Evolutionary conservation across 1,284 basidiomycete genomes (phyloP).

Genomic region (Ganoderma meredithae): DNA sequence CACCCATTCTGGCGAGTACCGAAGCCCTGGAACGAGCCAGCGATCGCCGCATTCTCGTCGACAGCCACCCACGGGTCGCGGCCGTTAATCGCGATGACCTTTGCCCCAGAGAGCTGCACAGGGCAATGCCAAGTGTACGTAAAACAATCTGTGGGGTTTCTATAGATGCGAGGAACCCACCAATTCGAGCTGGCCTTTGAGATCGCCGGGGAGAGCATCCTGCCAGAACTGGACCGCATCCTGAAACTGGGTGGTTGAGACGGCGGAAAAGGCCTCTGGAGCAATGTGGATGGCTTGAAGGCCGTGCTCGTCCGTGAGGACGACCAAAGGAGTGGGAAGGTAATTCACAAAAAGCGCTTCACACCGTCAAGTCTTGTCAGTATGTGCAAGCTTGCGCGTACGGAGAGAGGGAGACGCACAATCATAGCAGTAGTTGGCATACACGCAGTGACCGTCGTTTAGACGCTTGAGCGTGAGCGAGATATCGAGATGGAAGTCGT

Average conservation of each 20-base stretch:
- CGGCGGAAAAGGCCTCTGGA: slow-evolving; percentile 58
- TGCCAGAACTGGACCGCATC: slow-evolving; percentile 64
- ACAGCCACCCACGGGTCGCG: slow-evolving; percentile 59
- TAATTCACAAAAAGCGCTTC: slow-evolving; percentile 58
- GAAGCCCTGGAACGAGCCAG: slow-evolving; percentile 51
- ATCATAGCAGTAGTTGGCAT: slow-evolving; percentile 63
- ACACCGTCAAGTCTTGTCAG: neutral
- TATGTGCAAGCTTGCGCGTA: neutral
- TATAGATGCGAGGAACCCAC: slow-evolving; percentile 40
- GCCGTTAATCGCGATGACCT: slow-evolving; percentile 61
- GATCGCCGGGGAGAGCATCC: slow-evolving; percentile 53
- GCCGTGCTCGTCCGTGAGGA: slow-evolving; percentile 54
- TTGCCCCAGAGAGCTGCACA: slow-evolving; percentile 59
- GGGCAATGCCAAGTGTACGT: too few species aligned
- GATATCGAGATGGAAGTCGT: slow-evolving; percentile 61
- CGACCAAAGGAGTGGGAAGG: slow-evolving; percentile 60
- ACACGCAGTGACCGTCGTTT: slow-evolving; percentile 65
- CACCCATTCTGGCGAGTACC: slow-evolving; percentile 58
- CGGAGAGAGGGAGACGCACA: slow-evolving; percentile 43
- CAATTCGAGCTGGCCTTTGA: slow-evolving; percentile 56
- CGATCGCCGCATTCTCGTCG: slow-evolving; percentile 56
- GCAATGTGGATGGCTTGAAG: slow-evolving; percentile 55
- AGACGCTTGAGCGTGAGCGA: slow-evolving; percentile 61
- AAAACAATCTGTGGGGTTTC: neutral
- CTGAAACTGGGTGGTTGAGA: slow-evolving; percentile 60